phyloP scores from a whole-genome alignment of 257 asterid species.

The Jaltomata sinuosa region DNA sequence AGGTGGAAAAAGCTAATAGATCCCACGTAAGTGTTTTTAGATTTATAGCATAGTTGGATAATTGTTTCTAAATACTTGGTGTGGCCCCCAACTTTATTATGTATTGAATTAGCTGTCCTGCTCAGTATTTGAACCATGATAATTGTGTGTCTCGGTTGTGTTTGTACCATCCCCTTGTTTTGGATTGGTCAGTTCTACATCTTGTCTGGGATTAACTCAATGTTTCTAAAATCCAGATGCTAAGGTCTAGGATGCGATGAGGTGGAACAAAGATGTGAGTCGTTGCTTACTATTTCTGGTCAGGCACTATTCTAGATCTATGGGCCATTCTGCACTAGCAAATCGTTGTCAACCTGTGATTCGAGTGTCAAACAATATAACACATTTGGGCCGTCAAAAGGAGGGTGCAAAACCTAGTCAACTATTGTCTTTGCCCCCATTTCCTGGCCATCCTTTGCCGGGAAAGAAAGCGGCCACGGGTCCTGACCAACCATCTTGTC shows the following conservation, averaged over 20 bases:
- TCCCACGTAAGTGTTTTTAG: background rate
- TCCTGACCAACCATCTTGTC: constrained; percentile 7
- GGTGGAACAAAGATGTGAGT: constrained; percentile 40
- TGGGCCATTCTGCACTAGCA: constrained; percentile 37
- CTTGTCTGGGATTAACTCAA: background rate
- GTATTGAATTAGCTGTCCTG: background rate
- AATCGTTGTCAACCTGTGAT: constrained; percentile 26
- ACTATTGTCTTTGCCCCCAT: constrained; percentile 75
- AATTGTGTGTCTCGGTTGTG: background rate
- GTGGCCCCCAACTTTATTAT: background rate
- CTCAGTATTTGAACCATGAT: background rate
- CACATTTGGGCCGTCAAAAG: constrained; percentile 57
- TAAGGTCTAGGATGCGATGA: constrained; percentile 2
- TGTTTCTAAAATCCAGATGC: background rate
- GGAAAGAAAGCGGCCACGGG: constrained; percentile 40
- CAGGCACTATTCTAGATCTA: constrained; percentile 28
- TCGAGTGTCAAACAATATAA: constrained; percentile 65
- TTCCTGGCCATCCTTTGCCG: constrained; percentile 74
- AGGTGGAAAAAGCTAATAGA: background rate
- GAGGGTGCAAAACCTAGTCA: constrained; percentile 72
- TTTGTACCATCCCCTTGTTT: background rate
- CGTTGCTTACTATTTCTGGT: constrained; percentile 18
- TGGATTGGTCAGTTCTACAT: background rate
- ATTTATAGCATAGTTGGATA: background rate
- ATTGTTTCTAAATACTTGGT: background rate